These are phyloP conservation scores for Phytophthora pseudosyringae DNA, from an alignment of 352 stramenopile genomes.

Conservation along the genomic window DNA sequence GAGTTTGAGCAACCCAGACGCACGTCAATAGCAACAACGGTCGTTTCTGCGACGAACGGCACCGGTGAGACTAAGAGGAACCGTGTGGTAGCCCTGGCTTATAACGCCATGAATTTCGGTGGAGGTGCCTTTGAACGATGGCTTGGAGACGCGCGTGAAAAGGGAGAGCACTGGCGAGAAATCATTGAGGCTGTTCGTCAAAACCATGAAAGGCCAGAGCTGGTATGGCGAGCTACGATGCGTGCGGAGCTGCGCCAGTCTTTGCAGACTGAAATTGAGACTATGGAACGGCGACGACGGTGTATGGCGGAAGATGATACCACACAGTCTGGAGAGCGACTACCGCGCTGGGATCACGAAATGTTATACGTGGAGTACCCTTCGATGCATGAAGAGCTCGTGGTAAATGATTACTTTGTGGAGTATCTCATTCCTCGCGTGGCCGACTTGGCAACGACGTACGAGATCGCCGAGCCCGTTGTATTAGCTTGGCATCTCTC, in stretches of 20 bases:
- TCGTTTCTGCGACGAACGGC: constrained; percentile 32
- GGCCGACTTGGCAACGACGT: constrained; percentile 63
- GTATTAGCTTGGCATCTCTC: constrained; percentile 85
- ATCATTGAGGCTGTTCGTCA: constrained; percentile 65
- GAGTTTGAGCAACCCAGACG: constrained; percentile 54
- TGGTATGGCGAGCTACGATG: constrained; percentile 81
- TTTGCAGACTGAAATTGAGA: constrained; percentile 62
- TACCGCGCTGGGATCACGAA: constrained; percentile 75
- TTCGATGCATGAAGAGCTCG: constrained; percentile 75
- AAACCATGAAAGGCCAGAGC: constrained; percentile 69
- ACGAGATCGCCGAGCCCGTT: constrained; percentile 75
- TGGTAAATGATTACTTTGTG: constrained; percentile 86
- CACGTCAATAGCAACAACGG: constrained; percentile 31
- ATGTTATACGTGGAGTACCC: constrained; percentile 82
- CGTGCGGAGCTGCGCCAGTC: constrained; percentile 61
- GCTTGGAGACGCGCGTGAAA: constrained; percentile 63
- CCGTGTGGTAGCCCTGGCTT: constrained; percentile 39
- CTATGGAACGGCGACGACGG: constrained; percentile 38
- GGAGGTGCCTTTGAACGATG: constrained; percentile 65
- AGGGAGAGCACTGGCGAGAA: constrained; percentile 79
- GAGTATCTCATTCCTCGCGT: constrained; percentile 76
- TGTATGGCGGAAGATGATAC: constrained; percentile 16
- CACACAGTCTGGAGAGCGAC: constrained; percentile 25
- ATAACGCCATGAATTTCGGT: constrained; percentile 45
- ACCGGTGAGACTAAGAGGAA: constrained; percentile 54